phyloP scores from a whole-genome alignment of 2,329 filamentous ascomycete genomes.

The Rasamsonia emersonii region DNA sequence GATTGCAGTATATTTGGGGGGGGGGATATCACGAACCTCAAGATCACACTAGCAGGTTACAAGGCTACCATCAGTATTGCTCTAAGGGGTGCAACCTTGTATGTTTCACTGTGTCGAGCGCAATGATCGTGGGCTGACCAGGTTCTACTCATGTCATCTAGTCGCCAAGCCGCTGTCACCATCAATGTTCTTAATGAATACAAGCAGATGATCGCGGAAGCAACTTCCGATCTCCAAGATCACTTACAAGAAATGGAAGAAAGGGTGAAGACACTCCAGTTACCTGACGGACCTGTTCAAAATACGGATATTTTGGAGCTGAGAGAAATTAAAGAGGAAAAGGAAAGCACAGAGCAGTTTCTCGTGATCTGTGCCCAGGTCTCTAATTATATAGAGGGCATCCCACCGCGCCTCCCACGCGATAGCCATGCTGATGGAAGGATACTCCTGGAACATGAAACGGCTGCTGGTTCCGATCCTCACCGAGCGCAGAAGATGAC shows the following conservation, averaged over 20 bases:
- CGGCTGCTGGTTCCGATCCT: neutral
- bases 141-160: slow-evolving; percentile 6
- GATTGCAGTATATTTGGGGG: slow-evolving; percentile 9
- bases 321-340: slow-evolving; percentile 23
- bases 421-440: slow-evolving; percentile 5
- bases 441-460: neutral
- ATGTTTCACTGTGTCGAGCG: slow-evolving; percentile 6
- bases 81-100: slow-evolving; percentile 19
- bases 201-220: slow-evolving; percentile 23
- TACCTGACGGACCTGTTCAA: slow-evolving; percentile 3
- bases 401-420: slow-evolving; percentile 11
- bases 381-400: slow-evolving; percentile 22
- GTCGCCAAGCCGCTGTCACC: slow-evolving; percentile 13
- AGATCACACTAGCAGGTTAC: slow-evolving; percentile 14
- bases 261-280: slow-evolving; percentile 18
- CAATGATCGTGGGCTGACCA: neutral
- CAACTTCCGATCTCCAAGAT: slow-evolving; percentile 27
- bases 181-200: slow-evolving; percentile 21
- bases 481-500: slow-evolving; percentile 5
- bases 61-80: slow-evolving; percentile 21
- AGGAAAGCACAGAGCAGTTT: slow-evolving; percentile 26
- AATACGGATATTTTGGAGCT: slow-evolving; percentile 2
- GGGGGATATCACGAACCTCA: slow-evolving; percentile 15
- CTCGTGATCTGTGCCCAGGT: slow-evolving; percentile 26
- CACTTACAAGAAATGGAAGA: slow-evolving; percentile 22